Conservation (phyloP, 345 rosid species). For the Eucalyptus victrix region DNA sequence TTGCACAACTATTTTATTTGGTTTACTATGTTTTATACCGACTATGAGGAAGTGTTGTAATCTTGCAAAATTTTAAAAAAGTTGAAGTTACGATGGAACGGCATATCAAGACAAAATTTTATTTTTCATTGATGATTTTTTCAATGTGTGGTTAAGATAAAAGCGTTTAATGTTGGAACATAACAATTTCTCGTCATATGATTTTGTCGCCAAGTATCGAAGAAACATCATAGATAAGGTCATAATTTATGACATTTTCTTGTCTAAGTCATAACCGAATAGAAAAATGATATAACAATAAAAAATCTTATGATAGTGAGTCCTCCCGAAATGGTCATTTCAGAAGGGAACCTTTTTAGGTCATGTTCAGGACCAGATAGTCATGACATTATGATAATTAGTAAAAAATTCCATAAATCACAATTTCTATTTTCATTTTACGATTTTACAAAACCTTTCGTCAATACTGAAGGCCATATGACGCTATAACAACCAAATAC, state of each 20-base stretch:
- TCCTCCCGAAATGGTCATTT: no score
- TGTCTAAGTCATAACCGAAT: background rate
- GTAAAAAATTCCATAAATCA: background rate
- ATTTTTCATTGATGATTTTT: background rate
- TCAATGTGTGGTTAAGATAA: background rate
- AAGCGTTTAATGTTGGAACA: background rate
- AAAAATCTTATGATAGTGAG: no score
- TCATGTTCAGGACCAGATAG: no score
- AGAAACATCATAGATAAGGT: background rate
- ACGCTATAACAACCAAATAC: background rate
- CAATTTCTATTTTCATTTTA: background rate
- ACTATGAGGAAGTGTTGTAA: background rate
- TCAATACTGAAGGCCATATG: background rate
- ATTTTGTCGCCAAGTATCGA: fast-evolving
- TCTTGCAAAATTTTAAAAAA: background rate
- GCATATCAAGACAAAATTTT: background rate
- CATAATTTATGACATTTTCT: background rate
- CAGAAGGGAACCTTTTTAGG: no score
- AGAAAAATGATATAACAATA: background rate
- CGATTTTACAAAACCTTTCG: background rate
- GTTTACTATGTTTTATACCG: background rate
- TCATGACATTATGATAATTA: no score
- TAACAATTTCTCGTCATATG: background rate
- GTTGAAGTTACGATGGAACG: background rate
- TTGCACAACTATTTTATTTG: background rate